These are phyloP conservation scores for Biscogniauxia sp. DNA, from an alignment of 2,329 filamentous ascomycete species.

Conservation along the genomic window DNA sequence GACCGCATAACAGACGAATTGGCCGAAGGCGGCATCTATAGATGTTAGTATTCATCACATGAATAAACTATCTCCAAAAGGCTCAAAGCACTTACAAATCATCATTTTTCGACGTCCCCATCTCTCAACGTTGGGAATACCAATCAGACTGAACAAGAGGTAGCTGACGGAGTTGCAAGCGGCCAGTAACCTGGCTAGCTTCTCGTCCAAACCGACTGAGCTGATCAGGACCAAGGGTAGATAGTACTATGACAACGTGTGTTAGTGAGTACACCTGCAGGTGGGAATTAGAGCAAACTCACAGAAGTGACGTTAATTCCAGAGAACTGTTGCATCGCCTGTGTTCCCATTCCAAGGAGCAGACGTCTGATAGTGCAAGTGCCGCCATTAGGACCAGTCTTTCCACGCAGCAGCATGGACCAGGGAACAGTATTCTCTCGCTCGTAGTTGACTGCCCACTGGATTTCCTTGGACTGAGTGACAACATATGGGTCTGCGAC, in stretches of 20 bases:
- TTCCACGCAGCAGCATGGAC: constrained; percentile 46
- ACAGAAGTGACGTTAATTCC: constrained; percentile 17
- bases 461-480: constrained; percentile 30
- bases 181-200: constrained; percentile 49
- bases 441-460: constrained; percentile 32
- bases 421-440: constrained; percentile 46
- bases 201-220: constrained; percentile 49
- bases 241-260: constrained; percentile 22
- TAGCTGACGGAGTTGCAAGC: constrained; percentile 42
- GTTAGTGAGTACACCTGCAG: background rate
- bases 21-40: constrained; percentile 44
- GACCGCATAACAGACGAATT: constrained; percentile 47
- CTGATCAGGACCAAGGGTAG: constrained; percentile 50
- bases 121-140: constrained; percentile 30
- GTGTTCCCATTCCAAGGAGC: constrained; percentile 16
- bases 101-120: constrained; percentile 56
- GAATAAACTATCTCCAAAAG: background rate
- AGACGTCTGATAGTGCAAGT: constrained; percentile 9
- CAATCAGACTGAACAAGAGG: constrained; percentile 28
- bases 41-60: background rate
- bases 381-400: constrained; percentile 40
- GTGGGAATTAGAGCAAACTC: constrained; percentile 15
- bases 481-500: constrained; percentile 26
- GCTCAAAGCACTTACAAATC: constrained; percentile 39
- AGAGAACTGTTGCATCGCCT: constrained; percentile 24